Evolutionary conservation across 352 stramenopile species (phyloP), one percentile per base, ranked within the genome.

Genomic region (Globisporangium parvum): DNA sequence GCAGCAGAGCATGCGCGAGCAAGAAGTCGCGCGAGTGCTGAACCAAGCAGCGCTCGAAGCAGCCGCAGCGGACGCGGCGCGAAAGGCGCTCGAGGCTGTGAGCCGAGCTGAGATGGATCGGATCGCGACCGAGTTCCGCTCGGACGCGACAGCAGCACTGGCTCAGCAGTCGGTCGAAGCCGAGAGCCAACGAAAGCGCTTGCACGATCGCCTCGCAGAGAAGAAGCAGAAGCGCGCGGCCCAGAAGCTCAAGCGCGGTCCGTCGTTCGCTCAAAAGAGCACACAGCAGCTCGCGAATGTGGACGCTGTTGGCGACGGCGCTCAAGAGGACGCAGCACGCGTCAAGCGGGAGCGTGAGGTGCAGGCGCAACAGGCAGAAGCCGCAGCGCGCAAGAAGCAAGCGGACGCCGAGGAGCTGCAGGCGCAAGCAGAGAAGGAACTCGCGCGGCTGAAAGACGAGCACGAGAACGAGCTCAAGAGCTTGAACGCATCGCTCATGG

Each of bases 381-480:
- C 42, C 1, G 18, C 54, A 3, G 59, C 66, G 20, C 49, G 70
- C 17, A 61, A 60, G 33, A 85, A 80, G 42, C 65, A 75, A 26
- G 52, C 70, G 47, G 68, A 75, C 52, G 70, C 75, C 11, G 55
- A 52, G 15, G 53, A 53, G 8, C 70, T 81, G 42, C 69, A 82
- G 23, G 53, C 73, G n/a, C 54, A 73, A 15, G 73, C 78, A 2
- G 60, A 89, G 49, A 55, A 75, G 15, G 80, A 88, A 51, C 71
- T 87, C 47, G 60, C 59, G 18, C 73, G 80, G 1, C 49, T 91
- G 18, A 72, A 80, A 33, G 50, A 72, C 5, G 75, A 88, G 39
- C 78, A 91, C 42, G 78, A 81, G 51, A 59, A 64, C n/a, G 80
- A 91, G 24, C 62, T 82, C 44, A 60, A 59, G 18, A 60, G 54